A percentile compares a stretch with the other conserved stretches of the same genome.
Evolutionary conservation across 2,329 filamentous ascomycete genomes (phyloP).

Genomic region (Trichoderma atrobrunneum): DNA sequence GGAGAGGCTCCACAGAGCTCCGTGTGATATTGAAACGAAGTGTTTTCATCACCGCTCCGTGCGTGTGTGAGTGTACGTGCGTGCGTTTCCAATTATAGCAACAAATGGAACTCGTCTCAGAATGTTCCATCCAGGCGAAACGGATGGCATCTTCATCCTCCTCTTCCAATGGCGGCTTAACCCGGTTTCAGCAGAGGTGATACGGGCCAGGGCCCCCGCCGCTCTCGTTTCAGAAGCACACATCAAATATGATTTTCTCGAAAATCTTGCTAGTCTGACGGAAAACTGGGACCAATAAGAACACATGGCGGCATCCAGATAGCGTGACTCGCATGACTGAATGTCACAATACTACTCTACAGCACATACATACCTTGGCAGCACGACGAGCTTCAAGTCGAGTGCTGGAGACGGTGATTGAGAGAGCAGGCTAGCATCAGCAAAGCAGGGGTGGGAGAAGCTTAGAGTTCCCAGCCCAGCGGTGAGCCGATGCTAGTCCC

Average conservation of each 20-base stretch:
- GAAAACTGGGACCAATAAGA: slow-evolving; percentile 15
- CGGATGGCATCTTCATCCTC: background rate
- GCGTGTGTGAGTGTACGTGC: background rate
- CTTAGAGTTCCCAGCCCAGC: slow-evolving; percentile 16
- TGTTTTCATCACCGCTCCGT: slow-evolving; percentile 1
- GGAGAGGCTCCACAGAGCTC: slow-evolving; percentile 8
- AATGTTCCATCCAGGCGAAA: slow-evolving; percentile 13
- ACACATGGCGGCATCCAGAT: slow-evolving; percentile 9
- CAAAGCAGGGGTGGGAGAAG: background rate
- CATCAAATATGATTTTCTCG: background rate
- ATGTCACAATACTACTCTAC: slow-evolving; percentile 18
- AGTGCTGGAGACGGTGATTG: slow-evolving; percentile 7
- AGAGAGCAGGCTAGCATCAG: slow-evolving; percentile 1
- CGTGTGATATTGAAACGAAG: slow-evolving; percentile 8
- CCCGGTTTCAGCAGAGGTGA: slow-evolving; percentile 19
- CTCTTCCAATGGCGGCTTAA: slow-evolving; percentile 17
- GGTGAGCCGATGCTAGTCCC: slow-evolving; percentile 19
- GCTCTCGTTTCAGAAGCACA: slow-evolving; percentile 13
- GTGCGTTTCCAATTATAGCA: slow-evolving; percentile 19
- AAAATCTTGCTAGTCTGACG: slow-evolving; percentile 11
- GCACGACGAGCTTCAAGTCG: background rate
- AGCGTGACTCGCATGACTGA: slow-evolving; percentile 18
- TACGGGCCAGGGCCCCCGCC: slow-evolving; percentile 4
- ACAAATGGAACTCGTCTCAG: slow-evolving; percentile 19
- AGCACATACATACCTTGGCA: background rate